These are phyloP conservation scores for Lyophyllum semitale DNA, from an alignment of 768 basidiomycete species.

Conservation along the genomic window DNA sequence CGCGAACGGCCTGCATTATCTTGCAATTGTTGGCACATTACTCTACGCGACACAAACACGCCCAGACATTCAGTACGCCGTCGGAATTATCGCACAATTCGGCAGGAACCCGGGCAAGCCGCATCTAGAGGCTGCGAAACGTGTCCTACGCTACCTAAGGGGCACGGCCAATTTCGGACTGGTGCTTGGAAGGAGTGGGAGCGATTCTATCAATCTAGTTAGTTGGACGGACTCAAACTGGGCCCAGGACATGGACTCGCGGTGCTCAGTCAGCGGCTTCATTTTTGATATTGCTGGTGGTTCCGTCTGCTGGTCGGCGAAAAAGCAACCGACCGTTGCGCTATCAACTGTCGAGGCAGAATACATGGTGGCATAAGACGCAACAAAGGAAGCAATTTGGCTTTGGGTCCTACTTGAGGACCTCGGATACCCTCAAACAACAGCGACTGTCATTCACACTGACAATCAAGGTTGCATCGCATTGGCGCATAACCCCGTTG, in stretches of 20 bases:
- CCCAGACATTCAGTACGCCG: too few species aligned
- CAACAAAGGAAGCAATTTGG: conserved; percentile 7
- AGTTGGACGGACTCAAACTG: conserved; percentile 5
- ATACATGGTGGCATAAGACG: conserved; percentile 3
- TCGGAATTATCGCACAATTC: too few species aligned
- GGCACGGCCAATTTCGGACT: background rate
- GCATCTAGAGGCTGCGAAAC: background rate
- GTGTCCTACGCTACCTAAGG: background rate
- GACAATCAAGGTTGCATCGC: conserved; percentile 10
- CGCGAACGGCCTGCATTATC: background rate
- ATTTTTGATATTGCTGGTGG: background rate
- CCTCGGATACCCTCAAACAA: background rate
- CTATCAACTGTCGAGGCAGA: too few species aligned
- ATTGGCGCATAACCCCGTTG: too few species aligned
- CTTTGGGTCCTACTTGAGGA: conserved; percentile 1
- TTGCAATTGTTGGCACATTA: too few species aligned
- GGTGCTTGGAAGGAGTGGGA: too few species aligned
- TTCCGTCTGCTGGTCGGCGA: background rate
- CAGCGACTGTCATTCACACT: background rate
- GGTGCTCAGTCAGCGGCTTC: too few species aligned
- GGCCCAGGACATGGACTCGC: background rate
- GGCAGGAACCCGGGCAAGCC: too few species aligned
- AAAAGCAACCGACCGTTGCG: background rate
- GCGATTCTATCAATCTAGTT: too few species aligned
- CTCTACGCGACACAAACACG: too few species aligned